Conservation (phyloP, 129 eudicot genomes). For the Apium graveolens region DNA sequence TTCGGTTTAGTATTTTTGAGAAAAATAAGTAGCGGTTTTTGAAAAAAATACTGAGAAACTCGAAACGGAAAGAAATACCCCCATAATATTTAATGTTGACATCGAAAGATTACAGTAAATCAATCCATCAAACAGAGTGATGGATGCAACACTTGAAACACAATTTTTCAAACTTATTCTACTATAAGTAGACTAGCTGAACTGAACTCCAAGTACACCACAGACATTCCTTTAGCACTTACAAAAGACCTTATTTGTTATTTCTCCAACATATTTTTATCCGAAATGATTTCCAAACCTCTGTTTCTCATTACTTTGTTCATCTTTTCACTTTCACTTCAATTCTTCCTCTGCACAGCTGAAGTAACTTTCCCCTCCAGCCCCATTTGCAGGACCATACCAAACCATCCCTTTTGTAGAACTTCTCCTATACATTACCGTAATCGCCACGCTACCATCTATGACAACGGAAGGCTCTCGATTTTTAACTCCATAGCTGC, state of each 20-base stretch:
- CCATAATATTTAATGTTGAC: background rate
- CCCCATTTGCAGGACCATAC: constrained; percentile 46
- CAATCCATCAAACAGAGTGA: background rate
- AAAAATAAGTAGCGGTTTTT: no score
- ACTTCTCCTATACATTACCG: constrained; percentile 28
- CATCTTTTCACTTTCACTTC: background rate
- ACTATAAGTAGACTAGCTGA: background rate
- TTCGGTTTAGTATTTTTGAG: no score
- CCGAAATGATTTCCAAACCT: background rate
- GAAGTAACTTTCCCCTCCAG: background rate
- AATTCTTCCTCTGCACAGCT: background rate
- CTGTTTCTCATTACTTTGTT: background rate
- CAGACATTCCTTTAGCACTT: background rate
- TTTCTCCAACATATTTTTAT: background rate
- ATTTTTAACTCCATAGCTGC: constrained; percentile 51
- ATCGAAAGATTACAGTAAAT: background rate
- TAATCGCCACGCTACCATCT: constrained; percentile 36
- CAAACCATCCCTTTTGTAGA: constrained; percentile 53
- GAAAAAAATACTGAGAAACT: no score
- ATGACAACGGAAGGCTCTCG: constrained; percentile 55
- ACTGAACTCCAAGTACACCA: background rate
- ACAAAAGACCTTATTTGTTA: background rate
- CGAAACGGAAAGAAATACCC: no score
- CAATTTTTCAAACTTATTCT: background rate
- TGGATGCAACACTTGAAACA: background rate